Evolutionary conservation across 306 rosid species (phyloP).

Genomic region (Mimosa pudica): DNA sequence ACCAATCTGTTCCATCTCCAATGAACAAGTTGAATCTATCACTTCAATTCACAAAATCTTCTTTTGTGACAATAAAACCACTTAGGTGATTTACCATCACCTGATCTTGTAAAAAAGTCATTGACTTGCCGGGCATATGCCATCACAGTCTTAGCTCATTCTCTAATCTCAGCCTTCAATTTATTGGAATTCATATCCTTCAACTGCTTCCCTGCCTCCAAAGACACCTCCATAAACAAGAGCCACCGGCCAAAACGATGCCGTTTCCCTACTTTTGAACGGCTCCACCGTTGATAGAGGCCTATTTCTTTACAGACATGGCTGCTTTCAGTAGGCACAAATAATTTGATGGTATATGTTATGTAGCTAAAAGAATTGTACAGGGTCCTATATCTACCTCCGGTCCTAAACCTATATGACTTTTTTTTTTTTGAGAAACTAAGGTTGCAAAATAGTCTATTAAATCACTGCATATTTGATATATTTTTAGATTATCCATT

Average conservation of each 20-base stretch:
- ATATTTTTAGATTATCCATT: too few species aligned
- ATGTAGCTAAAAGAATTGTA: neutral
- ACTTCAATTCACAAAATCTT: neutral
- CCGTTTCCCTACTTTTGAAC: slow-evolving; percentile 8
- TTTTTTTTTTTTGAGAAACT: too few species aligned
- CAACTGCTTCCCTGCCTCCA: slow-evolving; percentile 72
- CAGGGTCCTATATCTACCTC: slow-evolving; percentile 33
- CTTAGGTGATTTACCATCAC: slow-evolving; percentile 19
- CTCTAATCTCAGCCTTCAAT: slow-evolving; percentile 72
- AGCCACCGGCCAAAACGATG: slow-evolving; percentile 51
- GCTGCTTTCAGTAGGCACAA: slow-evolving; percentile 40
- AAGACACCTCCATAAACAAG: slow-evolving; percentile 52
- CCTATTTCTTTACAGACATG: slow-evolving; percentile 83
- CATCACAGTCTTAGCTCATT: slow-evolving; percentile 93
- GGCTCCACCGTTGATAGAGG: slow-evolving; percentile 51
- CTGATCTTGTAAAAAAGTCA: slow-evolving; percentile 51
- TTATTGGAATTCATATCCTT: slow-evolving; percentile 77
- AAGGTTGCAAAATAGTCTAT: too few species aligned
- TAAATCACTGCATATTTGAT: too few species aligned
- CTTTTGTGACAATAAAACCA: neutral
- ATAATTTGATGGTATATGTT: slow-evolving; percentile 6
- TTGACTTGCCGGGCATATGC: slow-evolving; percentile 86
- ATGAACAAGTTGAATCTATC: neutral
- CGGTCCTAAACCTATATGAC: too few species aligned
- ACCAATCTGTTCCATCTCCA: neutral